These are phyloP conservation scores for Myrmaecium sp. DNA, from an alignment of 2,329 filamentous ascomycete genomes.

Conservation along the genomic window DNA sequence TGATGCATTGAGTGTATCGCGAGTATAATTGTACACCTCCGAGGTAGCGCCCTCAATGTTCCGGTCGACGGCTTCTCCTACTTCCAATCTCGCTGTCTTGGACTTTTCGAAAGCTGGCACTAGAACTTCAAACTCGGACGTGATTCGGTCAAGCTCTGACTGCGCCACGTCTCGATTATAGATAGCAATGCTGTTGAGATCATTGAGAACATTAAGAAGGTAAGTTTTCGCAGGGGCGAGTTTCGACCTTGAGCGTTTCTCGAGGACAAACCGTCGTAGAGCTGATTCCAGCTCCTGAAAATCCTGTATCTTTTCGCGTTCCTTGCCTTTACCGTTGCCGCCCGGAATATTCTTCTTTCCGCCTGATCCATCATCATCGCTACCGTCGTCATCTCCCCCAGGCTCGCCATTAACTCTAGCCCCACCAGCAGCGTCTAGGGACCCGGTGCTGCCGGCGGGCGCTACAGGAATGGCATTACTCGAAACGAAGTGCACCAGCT, in stretches of 20 bases:
- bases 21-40: constrained; percentile 71
- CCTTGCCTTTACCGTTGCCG: constrained; percentile 60
- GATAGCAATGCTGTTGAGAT: constrained; percentile 64
- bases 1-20: constrained; percentile 54
- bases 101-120: constrained; percentile 76
- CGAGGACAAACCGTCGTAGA: constrained; percentile 78
- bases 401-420: constrained; percentile 13
- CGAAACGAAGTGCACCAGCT: constrained; percentile 94
- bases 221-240: constrained; percentile 92
- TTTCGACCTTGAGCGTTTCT: constrained; percentile 90
- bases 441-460: constrained; percentile 32
- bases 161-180: constrained; percentile 82
- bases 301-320: constrained; percentile 66
- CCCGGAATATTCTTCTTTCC: too few relatives aligned
- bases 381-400: constrained; percentile 18
- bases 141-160: constrained; percentile 69
- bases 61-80: constrained; percentile 64
- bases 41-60: constrained; percentile 74
- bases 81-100: constrained; percentile 60
- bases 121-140: constrained; percentile 60
- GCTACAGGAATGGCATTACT: constrained; percentile 81
- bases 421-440: constrained; percentile 12
- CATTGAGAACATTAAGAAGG: constrained; percentile 78
- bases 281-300: constrained; percentile 84
- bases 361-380: constrained; percentile 27